Evolutionary conservation across 805 yeast genomes (phyloP), one percentile per base, ranked within the genome.

Genomic region (Spathaspora hagerdaliae): DNA sequence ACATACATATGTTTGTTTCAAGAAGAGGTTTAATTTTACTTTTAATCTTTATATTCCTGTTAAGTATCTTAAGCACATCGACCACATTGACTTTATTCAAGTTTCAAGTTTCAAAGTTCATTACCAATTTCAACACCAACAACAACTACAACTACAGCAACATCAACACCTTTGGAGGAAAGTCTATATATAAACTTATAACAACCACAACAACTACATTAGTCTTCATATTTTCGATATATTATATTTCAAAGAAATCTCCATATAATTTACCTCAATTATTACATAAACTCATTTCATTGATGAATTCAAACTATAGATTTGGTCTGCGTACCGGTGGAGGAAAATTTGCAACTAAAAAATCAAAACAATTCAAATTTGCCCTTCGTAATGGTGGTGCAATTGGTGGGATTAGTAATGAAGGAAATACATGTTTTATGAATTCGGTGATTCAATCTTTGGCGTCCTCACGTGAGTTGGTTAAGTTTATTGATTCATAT

Each of bases 401-500:
- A 43, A 78, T 88, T 31, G 97, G 96, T 26, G 97, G 97, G 1
- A 74, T 91, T 33, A 76, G 79, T 47, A 91, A 91, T 60, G 96
- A 88, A 52, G 97, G 97, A 11, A 91, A 91, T 60, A 89, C 97
- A 0, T 91, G 97, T 63, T 91, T 91, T 57, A 89, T 90, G 95
- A 91, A 91, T 65, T 81, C 90, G 24, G 97, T 91, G 1, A 63
- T 91, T 27, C 97, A 91, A 62, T 78, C 87, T 13, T 65, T 90
- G 46, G 90, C 96, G 0, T 83, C 92, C 0, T 83, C 94, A 0
- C 73, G 75, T 26, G 78, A 82, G 32, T 67, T 89, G 33, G 53
- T 73, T 14, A 69, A 71, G 15, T 87, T 84, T 55, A 69, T 87
- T 39, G 77, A 79, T 36, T 64, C 69, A 7, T 65, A 65, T 45